These are phyloP conservation scores for Fusarium sp. DNA, from an alignment of 2,329 filamentous ascomycete genomes.

Conservation along the genomic window DNA sequence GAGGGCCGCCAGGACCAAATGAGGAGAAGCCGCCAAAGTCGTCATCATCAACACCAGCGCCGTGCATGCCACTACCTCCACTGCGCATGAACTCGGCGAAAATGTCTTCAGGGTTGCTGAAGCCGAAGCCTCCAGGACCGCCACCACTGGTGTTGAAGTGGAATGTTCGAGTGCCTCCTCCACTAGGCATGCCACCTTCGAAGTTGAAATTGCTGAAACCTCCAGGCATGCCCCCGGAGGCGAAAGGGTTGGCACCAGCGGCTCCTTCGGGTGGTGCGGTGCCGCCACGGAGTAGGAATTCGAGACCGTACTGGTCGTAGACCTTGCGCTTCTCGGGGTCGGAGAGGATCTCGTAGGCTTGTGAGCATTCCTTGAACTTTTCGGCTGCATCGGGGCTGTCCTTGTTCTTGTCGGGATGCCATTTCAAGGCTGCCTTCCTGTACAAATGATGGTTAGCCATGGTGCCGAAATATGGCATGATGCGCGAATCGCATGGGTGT, in stretches of 20 bases:
- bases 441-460: conserved; percentile 48
- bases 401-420: conserved; percentile 98
- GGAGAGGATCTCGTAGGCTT: conserved; percentile 97
- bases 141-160: conserved; percentile 68
- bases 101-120: conserved; percentile 82
- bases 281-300: conserved; percentile 86
- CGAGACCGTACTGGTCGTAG: conserved; percentile 94
- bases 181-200: conserved; percentile 52
- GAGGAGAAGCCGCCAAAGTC: conserved; percentile 62
- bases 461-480: conserved; percentile 1
- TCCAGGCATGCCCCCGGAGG: conserved; percentile 62
- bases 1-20: conserved; percentile 50
- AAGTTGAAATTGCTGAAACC: conserved; percentile 64
- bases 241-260: conserved; percentile 66
- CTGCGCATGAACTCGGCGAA: conserved; percentile 81
- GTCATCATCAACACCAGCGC: conserved; percentile 56
- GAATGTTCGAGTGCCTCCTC: conserved; percentile 63
- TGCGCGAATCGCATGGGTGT: not conserved
- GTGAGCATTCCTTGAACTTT: conserved; percentile 97
- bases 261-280: conserved; percentile 69
- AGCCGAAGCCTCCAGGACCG: conserved; percentile 72
- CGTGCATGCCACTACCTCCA: conserved; percentile 53
- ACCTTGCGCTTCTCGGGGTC: conserved; percentile 96
- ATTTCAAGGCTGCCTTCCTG: conserved; percentile 88
- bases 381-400: conserved; percentile 84